phyloP scores from a whole-genome alignment of 345 rosid genomes.

The Populus deltoides region DNA sequence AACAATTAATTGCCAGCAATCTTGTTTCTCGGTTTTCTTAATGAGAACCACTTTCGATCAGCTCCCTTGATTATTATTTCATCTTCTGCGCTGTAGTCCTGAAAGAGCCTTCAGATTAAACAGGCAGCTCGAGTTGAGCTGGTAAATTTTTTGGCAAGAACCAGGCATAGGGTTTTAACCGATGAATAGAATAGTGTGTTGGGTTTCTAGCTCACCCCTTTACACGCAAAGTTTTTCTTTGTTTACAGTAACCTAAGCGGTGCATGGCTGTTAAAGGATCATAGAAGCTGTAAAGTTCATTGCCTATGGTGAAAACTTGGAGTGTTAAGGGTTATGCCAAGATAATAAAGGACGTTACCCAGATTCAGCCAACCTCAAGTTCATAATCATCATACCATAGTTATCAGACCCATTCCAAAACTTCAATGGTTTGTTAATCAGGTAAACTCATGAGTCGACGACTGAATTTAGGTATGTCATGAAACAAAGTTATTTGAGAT shows the following conservation, averaged over 20 bases:
- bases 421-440: no score
- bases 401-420: accelerated
- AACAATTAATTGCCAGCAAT: background rate
- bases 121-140: background rate
- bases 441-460: no score
- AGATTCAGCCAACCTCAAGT: no score
- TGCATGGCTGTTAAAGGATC: background rate
- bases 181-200: background rate
- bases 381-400: no score
- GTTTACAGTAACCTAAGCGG: background rate
- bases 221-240: background rate
- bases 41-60: background rate
- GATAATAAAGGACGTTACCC: background rate
- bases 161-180: background rate
- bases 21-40: background rate
- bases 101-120: background rate
- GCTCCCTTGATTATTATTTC: background rate
- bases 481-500: accelerated
- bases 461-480: no score
- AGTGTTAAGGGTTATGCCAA: no score
- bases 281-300: background rate
- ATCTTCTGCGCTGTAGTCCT: background rate
- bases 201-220: background rate
- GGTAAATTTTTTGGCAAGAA: background rate
- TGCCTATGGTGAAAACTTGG: background rate